Conservation (phyloP, 2,329 filamentous ascomycete species). For the Aspergillus calidoustus region DNA sequence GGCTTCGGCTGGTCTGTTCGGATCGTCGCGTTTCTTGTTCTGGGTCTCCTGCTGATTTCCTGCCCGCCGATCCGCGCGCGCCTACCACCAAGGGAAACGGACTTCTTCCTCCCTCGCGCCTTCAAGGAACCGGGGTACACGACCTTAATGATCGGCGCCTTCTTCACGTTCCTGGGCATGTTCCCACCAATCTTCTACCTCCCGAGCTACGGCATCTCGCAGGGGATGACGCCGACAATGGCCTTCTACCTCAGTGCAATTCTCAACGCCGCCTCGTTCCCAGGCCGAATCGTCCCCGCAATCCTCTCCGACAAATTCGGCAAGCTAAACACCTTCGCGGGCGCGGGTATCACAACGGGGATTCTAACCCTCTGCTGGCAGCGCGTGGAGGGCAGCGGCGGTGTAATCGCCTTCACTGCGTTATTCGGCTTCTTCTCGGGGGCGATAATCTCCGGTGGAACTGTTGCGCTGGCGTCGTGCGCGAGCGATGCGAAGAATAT, state of each 20-base stretch:
- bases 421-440: slow-evolving; percentile 42
- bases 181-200: slow-evolving; percentile 40
- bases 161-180: slow-evolving; percentile 32
- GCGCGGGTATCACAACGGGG: slow-evolving; percentile 30
- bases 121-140: slow-evolving; percentile 30
- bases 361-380: slow-evolving; percentile 39
- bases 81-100: slow-evolving; percentile 28
- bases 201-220: slow-evolving; percentile 30
- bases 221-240: slow-evolving; percentile 28
- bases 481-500: slow-evolving; percentile 22
- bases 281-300: slow-evolving; percentile 42
- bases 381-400: slow-evolving; percentile 26
- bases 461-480: slow-evolving; percentile 22
- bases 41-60: slow-evolving; percentile 50
- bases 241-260: slow-evolving; percentile 36
- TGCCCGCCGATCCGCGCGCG: slow-evolving; percentile 22
- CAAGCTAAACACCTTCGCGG: slow-evolving; percentile 22
- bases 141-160: slow-evolving; percentile 26
- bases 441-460: slow-evolving; percentile 34
- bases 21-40: slow-evolving; percentile 57
- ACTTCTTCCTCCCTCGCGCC: slow-evolving; percentile 25
- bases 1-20: slow-evolving; percentile 59
- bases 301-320: slow-evolving; percentile 37
- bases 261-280: slow-evolving; percentile 39
- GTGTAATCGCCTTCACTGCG: slow-evolving; percentile 36